Base-by-base conservation (phyloP, 306 rosid genomes). In the Leucaena leucocephala region DNA sequence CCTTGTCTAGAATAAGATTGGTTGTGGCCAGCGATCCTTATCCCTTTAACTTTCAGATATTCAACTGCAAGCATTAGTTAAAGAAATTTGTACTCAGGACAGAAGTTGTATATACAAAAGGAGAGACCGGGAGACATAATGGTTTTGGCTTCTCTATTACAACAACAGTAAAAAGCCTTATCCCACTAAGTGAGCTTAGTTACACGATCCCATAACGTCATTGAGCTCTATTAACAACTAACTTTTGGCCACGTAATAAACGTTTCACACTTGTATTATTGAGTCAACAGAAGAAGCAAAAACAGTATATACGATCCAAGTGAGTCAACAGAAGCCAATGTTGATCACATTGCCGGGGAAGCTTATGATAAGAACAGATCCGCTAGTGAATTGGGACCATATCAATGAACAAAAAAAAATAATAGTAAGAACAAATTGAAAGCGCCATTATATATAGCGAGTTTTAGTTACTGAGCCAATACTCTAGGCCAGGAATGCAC, bases 1-100 rank as follows among this genome's bases (percentile, higher is more conserved):
- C 90, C 75, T 57, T 74, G 84, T 72, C 87, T 74, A 12, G 70
- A 81, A 54, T 74, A 70, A 22, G 50, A 44, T 61, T 62, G 84
- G 49, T 38, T 77, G 15, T 88, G 86, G 71, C 84, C 78, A 73
- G 83, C 76, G 49, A 84, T 73, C 83, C 73, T 88, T 72, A 86
- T 45, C 59, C 83, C 83, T 77, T 75, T 84, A 44, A 85, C 79
- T 80, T 88, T 90, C 75, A 85, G 76, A 80, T 16, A 74, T 62
- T 74, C 63, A 33, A 71, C 77, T 78, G 36, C 70, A 72, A 74
- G 16, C 40, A 83, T 70, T 49, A 16, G 7, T 49, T 10, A 6
- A 11, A 3, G 21, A 39, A 40, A 21, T 74, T 13, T 39, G 15
- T 57, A 58, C 40, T 21, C 39, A 3, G 4, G 22, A 13, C 48